These are phyloP conservation scores for Aspergillus heteromorphus DNA, from an alignment of 495 filamentous ascomycete species.

Conservation along the genomic window DNA sequence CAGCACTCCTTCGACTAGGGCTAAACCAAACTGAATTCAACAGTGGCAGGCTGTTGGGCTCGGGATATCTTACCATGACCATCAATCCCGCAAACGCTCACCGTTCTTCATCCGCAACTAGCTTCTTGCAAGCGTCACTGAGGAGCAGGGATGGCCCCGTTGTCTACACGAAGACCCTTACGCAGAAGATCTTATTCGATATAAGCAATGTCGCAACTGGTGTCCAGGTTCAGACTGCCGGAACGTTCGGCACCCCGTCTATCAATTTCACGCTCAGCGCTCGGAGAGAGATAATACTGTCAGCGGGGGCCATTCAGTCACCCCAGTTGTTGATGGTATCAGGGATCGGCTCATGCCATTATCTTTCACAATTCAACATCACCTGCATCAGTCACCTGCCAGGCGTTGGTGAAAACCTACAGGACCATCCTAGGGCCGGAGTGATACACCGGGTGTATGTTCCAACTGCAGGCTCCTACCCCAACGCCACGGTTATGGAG, in stretches of 20 bases:
- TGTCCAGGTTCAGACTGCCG: conserved; percentile 31
- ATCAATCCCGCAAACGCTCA: conserved; percentile 28
- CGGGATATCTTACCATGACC: conserved; percentile 25
- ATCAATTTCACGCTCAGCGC: conserved; percentile 38
- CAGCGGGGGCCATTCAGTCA: conserved; percentile 44
- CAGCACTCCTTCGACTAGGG: conserved; percentile 26
- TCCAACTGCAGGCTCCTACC: conserved; percentile 10
- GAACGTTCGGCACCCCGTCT: conserved; percentile 23
- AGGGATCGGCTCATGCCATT: conserved; percentile 38
- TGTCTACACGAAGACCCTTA: conserved; percentile 39
- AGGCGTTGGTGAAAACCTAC: conserved; percentile 46
- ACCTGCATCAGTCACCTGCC: conserved; percentile 36
- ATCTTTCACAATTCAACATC: conserved; percentile 33
- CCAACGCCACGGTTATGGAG: conserved; percentile 8
- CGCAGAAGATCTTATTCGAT: conserved; percentile 41
- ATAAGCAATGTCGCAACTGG: conserved; percentile 41
- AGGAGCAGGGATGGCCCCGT: conserved; percentile 15
- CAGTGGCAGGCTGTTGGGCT: conserved; percentile 31
- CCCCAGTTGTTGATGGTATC: conserved; percentile 48
- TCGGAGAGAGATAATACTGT: conserved; percentile 51
- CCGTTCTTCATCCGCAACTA: conserved; percentile 36
- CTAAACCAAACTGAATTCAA: conserved; percentile 27
- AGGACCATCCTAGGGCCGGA: conserved; percentile 35
- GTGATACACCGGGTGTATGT: conserved; percentile 22
- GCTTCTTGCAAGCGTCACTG: conserved; percentile 30